These are phyloP conservation scores for Penicillium expansum DNA, from an alignment of 2,329 filamentous ascomycete genomes.

Conservation along the genomic window DNA sequence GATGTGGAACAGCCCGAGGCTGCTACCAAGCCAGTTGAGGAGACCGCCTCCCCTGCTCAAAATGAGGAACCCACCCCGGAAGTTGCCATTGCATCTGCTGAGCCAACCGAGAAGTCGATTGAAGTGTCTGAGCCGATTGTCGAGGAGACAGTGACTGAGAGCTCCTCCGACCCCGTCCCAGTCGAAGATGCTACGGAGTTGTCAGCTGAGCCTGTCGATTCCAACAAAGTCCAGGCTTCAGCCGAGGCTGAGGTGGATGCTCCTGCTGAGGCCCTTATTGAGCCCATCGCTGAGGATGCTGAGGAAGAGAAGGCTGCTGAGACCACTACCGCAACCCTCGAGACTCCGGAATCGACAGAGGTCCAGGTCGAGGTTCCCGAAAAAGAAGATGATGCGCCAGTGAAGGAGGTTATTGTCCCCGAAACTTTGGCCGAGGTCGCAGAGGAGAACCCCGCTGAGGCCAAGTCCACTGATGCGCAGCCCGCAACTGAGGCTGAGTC, in stretches of 20 bases:
- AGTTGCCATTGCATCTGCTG: background rate
- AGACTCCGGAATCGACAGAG: background rate
- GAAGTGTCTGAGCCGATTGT: constrained; percentile 12
- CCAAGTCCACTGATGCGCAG: background rate
- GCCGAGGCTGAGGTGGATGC: background rate
- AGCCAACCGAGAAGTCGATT: constrained; percentile 1
- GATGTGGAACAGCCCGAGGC: constrained; percentile 9
- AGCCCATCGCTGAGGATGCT: background rate
- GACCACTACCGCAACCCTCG: background rate
- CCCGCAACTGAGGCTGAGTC: constrained; percentile 14
- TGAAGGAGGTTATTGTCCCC: background rate
- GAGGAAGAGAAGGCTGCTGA: background rate
- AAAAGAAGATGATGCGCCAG: background rate
- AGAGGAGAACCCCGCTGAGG: too few species aligned
- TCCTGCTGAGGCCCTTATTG: background rate
- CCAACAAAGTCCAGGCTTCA: background rate
- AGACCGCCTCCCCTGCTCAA: background rate
- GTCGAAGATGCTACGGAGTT: background rate
- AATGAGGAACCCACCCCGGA: background rate
- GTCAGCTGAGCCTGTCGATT: background rate
- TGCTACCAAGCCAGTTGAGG: background rate
- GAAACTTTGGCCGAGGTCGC: background rate
- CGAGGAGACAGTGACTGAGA: constrained; percentile 7
- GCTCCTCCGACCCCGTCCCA: background rate
- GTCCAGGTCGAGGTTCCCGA: background rate